Evolutionary conservation across 2,329 filamentous ascomycete species (phyloP), one percentile per base, ranked within the genome.

Genomic region (Boeremia exigua): DNA sequence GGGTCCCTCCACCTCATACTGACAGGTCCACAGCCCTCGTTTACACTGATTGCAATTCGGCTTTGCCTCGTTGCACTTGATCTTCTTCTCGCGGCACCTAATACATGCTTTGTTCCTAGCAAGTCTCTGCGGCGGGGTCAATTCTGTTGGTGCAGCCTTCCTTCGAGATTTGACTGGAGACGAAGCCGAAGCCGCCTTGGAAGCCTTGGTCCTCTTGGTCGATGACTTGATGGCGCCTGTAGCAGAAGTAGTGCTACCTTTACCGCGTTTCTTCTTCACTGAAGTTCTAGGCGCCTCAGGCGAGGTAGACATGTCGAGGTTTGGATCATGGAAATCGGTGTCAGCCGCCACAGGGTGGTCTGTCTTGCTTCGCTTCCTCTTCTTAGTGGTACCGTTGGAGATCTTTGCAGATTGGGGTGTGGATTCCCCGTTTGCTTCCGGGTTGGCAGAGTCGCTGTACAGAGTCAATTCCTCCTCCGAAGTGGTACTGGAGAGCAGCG

Each of bases 41-140:
- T 44, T 58, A 50, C 71, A 74, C 40, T 74, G 67, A 38, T 69
- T 67, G 57, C 71, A 73, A n/a, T 47, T 55, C 4, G 70, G 69
- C 33, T 66, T 69, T 10, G 58, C 63, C 54, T 68, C 61, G 32
- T 73, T 63, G 45, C 70, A 74, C 42, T 70, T 71, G 56, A 73
- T 69, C 23, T 67, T 68, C 51, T 68, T 70, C 46, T 72, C 66
- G 23, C 62, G 51, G 37, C 63, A 68, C 19, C 59, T 52, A 30
- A 65, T 56, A 42, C 65, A 67, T 12, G 61, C 57, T 29, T 65
- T 65, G 38, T 58, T 63, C 30, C 33, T 66, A 7, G 55, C 40
- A 10, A 58, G 51, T 37, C 62, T 58, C 14, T 55, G 48, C 10
- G 55, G 51, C 14, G 40, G 37, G 9, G 52, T 46, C 10, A 53